These are phyloP conservation scores for Zelonia costaricensis DNA, from an alignment of 208 protist species.

Conservation along the genomic window DNA sequence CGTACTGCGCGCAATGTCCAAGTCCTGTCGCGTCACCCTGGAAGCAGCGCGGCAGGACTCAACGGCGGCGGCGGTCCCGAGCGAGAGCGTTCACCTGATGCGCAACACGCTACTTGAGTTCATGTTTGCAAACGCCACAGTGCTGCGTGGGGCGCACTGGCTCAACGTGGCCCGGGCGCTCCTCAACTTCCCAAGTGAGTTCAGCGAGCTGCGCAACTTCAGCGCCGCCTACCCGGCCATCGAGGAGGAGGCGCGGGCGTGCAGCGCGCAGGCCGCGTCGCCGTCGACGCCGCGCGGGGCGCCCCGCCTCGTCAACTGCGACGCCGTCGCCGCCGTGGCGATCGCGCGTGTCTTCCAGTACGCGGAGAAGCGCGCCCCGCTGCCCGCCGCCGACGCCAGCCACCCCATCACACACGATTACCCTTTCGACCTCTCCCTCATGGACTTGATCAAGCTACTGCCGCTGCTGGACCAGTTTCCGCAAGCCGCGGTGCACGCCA, in stretches of 20 bases:
- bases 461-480: constrained; percentile 40
- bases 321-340: constrained; percentile 15
- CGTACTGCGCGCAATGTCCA: constrained; percentile 75
- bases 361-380: constrained; percentile 11
- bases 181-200: constrained; percentile 67
- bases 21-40: constrained; percentile 54
- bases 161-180: constrained; percentile 78
- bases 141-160: constrained; percentile 81
- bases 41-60: constrained; percentile 34
- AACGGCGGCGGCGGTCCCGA: constrained; percentile 28
- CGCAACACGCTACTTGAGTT: constrained; percentile 64
- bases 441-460: constrained; percentile 45
- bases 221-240: constrained; percentile 16
- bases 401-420: neutral
- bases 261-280: neutral
- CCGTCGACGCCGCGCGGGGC: neutral
- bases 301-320: constrained; percentile 14
- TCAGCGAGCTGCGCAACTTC: constrained; percentile 20
- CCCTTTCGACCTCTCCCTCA: constrained; percentile 21
- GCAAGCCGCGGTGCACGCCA: neutral
- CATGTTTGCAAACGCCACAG: constrained; percentile 62
- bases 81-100: constrained; percentile 58
- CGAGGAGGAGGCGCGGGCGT: constrained; percentile 13
- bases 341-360: constrained; percentile 30
- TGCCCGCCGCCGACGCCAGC: neutral